A percentile compares a stretch with the other conserved stretches of the same genome.
phyloP scores from a whole-genome alignment of 352 stramenopile species.

The Aphanomyces astaci region DNA sequence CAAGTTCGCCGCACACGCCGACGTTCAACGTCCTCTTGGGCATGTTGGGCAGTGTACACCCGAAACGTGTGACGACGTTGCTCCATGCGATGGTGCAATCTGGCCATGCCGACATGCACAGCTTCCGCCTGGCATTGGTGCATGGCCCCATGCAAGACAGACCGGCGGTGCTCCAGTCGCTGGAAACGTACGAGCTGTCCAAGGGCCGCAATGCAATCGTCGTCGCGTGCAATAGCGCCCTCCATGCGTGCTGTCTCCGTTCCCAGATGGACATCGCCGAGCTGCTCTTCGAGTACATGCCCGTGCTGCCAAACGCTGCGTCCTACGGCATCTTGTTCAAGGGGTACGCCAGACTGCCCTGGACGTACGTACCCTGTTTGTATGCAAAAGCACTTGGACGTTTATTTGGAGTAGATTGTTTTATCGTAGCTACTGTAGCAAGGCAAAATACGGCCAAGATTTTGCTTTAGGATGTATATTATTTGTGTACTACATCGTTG shows the following conservation, averaged over 20 bases:
- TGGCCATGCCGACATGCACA: background rate
- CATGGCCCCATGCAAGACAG: background rate
- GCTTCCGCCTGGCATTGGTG: background rate
- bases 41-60: background rate
- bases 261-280: background rate
- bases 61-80: background rate
- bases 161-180: background rate
- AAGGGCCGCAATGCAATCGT: background rate
- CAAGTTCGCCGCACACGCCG: background rate
- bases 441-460: no score
- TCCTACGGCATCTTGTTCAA: background rate
- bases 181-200: background rate
- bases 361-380: background rate
- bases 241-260: background rate
- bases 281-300: background rate
- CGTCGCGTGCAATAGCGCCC: background rate
- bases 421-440: no score
- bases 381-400: no score
- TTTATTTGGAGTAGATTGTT: no score
- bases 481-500: background rate
- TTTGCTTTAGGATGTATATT: no score
- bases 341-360: background rate
- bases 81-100: background rate
- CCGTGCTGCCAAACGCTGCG: background rate
- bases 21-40: background rate